Percentiles rank a stretch among this genome's conserved stretches.
Evolutionary conservation across 495 filamentous ascomycete species (phyloP).

Genomic region (Penicillium ochrochloron): DNA sequence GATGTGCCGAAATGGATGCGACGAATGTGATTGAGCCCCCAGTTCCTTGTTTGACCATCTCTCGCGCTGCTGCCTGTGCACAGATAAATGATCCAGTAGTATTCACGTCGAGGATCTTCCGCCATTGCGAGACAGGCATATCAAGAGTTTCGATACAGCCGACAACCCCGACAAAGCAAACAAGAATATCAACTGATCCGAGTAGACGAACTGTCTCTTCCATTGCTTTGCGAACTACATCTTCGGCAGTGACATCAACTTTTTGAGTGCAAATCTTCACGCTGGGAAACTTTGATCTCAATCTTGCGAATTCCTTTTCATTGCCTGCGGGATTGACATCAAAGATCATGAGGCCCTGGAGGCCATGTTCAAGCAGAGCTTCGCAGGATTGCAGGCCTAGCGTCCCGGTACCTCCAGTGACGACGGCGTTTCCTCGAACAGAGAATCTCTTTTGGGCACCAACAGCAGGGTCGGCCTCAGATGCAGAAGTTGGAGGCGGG

Average conservation of each 20-base stretch:
- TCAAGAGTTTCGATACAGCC: constrained; percentile 60
- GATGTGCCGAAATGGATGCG: constrained; percentile 69
- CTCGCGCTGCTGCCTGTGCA: constrained; percentile 64
- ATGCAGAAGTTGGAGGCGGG: constrained; percentile 46
- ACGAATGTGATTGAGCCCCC: constrained; percentile 70
- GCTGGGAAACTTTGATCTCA: constrained; percentile 58
- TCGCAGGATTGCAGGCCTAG: constrained; percentile 61
- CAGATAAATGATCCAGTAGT: constrained; percentile 70
- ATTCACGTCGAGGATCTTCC: constrained; percentile 67
- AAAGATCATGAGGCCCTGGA: constrained; percentile 62
- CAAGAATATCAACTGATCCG: constrained; percentile 60
- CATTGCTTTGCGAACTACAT: constrained; percentile 52
- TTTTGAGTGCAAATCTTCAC: constrained; percentile 49
- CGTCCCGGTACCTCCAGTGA: constrained; percentile 74
- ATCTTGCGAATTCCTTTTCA: constrained; percentile 39
- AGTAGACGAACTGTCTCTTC: constrained; percentile 43
- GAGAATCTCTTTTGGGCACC: constrained; percentile 62
- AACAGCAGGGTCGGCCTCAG: constrained; percentile 47
- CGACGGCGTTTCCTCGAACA: constrained; percentile 65
- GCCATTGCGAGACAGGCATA: constrained; percentile 59
- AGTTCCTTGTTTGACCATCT: constrained; percentile 52
- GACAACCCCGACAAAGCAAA: constrained; percentile 72
- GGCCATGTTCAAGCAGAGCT: constrained; percentile 75
- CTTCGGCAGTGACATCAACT: constrained; percentile 65
- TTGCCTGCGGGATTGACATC: constrained; percentile 59